phyloP scores from a whole-genome alignment of 768 basidiomycete species.

The Boletales sp. region DNA sequence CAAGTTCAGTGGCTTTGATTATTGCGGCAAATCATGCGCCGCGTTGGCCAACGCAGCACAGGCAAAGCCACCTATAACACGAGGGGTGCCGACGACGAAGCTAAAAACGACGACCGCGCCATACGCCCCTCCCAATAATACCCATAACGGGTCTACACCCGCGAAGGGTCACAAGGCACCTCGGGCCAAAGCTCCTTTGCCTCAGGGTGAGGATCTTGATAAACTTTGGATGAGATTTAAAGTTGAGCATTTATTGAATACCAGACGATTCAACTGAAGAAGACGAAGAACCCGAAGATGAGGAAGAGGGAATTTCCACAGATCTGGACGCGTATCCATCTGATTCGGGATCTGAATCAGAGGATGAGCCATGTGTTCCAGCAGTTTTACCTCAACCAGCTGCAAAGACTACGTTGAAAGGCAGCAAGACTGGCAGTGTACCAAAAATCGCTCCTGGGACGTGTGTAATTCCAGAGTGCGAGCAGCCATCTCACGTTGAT shows the following conservation, averaged over 20 bases:
- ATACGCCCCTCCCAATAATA: slow-evolving; percentile 7
- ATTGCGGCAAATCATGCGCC: slow-evolving; percentile 64
- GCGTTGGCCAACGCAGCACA: slow-evolving; percentile 37
- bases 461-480: slow-evolving; percentile 58
- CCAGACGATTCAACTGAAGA: slow-evolving; percentile 26
- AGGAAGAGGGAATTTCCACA: slow-evolving; percentile 22
- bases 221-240: slow-evolving; percentile 5
- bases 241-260: slow-evolving; percentile 7
- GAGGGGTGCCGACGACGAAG: slow-evolving; percentile 14
- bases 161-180: slow-evolving; percentile 14
- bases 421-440: slow-evolving; percentile 9
- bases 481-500: slow-evolving; percentile 54
- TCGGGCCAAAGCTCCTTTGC: slow-evolving; percentile 8
- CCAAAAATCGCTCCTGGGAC: slow-evolving; percentile 27
- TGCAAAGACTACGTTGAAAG: slow-evolving; percentile 5
- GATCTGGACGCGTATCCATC: slow-evolving; percentile 33
- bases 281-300: slow-evolving; percentile 22
- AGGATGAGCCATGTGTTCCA: slow-evolving; percentile 17
- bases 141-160: background rate
- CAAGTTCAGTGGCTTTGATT: slow-evolving; percentile 57
- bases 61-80: slow-evolving; percentile 11
- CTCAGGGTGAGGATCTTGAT: slow-evolving; percentile 20
- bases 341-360: slow-evolving; percentile 24
- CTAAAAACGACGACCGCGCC: slow-evolving; percentile 15
- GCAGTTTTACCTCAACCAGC: slow-evolving; percentile 5